phyloP scores from a whole-genome alignment of 306 rosid species.

The Argentina anserina region DNA sequence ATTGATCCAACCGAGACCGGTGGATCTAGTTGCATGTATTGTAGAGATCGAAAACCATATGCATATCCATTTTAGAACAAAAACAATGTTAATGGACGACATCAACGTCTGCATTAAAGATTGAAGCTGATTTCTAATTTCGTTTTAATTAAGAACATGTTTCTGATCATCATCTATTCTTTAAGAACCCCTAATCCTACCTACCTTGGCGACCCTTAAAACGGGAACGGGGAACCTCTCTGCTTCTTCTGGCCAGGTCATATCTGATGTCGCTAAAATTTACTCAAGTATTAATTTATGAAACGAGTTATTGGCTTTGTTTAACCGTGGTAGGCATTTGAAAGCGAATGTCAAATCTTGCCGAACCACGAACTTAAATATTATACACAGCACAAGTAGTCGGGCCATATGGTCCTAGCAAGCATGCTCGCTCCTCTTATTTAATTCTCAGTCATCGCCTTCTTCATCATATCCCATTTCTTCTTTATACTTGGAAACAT shows the following conservation, averaged over 20 bases:
- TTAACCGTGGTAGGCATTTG: neutral
- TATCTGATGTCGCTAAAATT: neutral
- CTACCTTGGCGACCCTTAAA: neutral
- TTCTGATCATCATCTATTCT: neutral
- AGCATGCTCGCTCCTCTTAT: too few relatives aligned
- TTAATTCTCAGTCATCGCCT: neutral
- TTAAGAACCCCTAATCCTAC: neutral
- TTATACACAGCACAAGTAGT: too few relatives aligned
- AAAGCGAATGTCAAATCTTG: neutral
- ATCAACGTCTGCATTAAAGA: neutral
- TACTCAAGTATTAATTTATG: too few relatives aligned
- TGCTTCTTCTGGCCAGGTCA: neutral
- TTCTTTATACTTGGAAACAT: neutral
- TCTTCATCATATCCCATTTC: neutral
- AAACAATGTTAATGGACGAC: neutral
- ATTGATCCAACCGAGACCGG: neutral
- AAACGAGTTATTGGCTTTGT: too few relatives aligned
- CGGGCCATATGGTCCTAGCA: neutral
- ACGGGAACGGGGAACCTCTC: neutral
- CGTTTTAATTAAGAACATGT: too few relatives aligned
- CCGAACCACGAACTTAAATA: neutral
- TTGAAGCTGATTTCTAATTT: neutral
- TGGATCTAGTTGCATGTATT: neutral
- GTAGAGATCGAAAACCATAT: too few relatives aligned
- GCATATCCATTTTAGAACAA: too few relatives aligned